These are phyloP conservation scores for Monascus ruber DNA, from an alignment of 2,329 filamentous ascomycete species.

Conservation along the genomic window DNA sequence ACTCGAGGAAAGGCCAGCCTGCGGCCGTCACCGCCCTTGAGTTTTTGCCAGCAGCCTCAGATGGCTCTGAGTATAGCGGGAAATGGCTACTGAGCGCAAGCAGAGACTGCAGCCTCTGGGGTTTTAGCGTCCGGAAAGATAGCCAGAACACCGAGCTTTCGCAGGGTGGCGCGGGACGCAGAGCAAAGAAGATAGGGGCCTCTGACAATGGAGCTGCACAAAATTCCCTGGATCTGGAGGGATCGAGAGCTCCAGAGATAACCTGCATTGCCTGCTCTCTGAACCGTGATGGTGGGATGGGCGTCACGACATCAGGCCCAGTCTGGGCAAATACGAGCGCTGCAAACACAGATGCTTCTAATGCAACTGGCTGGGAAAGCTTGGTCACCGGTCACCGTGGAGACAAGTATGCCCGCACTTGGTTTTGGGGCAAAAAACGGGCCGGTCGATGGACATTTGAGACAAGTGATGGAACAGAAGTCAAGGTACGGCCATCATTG, in stretches of 20 bases:
- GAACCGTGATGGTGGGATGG: conserved; percentile 90
- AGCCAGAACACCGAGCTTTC: conserved; percentile 89
- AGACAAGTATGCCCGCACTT: conserved; percentile 77
- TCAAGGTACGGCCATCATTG: conserved; percentile 36
- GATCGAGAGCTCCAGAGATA: conserved; percentile 80
- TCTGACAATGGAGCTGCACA: conserved; percentile 6
- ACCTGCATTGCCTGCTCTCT: conserved; percentile 83
- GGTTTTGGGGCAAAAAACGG: conserved; percentile 94
- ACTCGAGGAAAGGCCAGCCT: conserved; percentile 78
- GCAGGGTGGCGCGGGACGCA: conserved; percentile 78
- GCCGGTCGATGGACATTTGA: conserved; percentile 88
- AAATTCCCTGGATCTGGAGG: conserved; percentile 15
- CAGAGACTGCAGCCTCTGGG: conserved; percentile 85
- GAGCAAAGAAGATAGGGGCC: conserved; percentile 59
- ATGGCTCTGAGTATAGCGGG: conserved; percentile 75
- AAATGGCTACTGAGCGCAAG: conserved; percentile 93
- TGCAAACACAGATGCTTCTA: conserved; percentile 58
- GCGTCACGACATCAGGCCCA: conserved; percentile 63
- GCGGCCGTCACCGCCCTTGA: conserved; percentile 70
- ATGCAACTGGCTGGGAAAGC: conserved; percentile 90
- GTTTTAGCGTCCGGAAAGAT: conserved; percentile 87
- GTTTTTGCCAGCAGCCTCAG: conserved; percentile 79
- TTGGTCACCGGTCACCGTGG: conserved; percentile 84
- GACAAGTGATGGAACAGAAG: conserved; percentile 71
- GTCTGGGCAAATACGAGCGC: conserved; percentile 72